Percentiles rank a stretch among this genome's conserved stretches.
phyloP scores from a whole-genome alignment of 768 basidiomycete genomes.

The Tylopilus sp. region DNA sequence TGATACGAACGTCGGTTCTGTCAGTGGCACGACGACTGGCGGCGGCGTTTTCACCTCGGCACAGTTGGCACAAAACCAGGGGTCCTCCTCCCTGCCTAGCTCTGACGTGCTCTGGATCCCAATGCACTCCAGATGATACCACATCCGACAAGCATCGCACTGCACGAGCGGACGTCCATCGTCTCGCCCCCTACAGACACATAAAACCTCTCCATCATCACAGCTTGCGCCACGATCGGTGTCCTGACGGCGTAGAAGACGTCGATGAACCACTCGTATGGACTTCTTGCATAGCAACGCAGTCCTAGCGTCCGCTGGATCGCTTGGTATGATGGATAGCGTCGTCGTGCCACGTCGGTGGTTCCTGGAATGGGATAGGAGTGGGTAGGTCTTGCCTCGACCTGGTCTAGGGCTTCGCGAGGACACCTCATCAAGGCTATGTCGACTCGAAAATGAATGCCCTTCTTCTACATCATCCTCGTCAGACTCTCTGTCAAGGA shows the following conservation, averaged over 20 bases:
- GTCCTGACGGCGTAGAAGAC: slow-evolving; percentile 40
- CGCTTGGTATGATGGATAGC: slow-evolving; percentile 47
- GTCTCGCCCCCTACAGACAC: slow-evolving; percentile 63
- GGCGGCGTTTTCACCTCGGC: slow-evolving; percentile 44
- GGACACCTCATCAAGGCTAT: slow-evolving; percentile 14
- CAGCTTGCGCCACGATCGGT: slow-evolving; percentile 34
- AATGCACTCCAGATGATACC: slow-evolving; percentile 82
- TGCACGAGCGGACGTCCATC: slow-evolving; percentile 78
- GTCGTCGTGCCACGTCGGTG: slow-evolving; percentile 10
- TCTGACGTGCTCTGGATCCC: slow-evolving; percentile 63
- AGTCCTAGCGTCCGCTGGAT: slow-evolving; percentile 73
- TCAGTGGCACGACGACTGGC: slow-evolving; percentile 27
- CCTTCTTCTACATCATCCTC: slow-evolving; percentile 36
- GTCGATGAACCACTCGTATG: slow-evolving; percentile 56
- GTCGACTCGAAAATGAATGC: slow-evolving; percentile 8
- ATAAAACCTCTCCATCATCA: slow-evolving; percentile 51
- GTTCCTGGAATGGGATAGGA: slow-evolving; percentile 40
- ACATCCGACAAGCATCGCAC: slow-evolving; percentile 74
- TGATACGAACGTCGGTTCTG: slow-evolving; percentile 68
- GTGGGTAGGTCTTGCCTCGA: slow-evolving; percentile 60
- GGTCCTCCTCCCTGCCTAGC: slow-evolving; percentile 72
- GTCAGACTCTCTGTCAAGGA: slow-evolving; percentile 72
- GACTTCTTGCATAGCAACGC: slow-evolving; percentile 72
- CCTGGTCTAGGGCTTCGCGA: slow-evolving; percentile 31
- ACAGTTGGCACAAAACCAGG: slow-evolving; percentile 68